phyloP scores from a whole-genome alignment of 1,284 basidiomycete genomes.

The Apiotrichum gracile region DNA sequence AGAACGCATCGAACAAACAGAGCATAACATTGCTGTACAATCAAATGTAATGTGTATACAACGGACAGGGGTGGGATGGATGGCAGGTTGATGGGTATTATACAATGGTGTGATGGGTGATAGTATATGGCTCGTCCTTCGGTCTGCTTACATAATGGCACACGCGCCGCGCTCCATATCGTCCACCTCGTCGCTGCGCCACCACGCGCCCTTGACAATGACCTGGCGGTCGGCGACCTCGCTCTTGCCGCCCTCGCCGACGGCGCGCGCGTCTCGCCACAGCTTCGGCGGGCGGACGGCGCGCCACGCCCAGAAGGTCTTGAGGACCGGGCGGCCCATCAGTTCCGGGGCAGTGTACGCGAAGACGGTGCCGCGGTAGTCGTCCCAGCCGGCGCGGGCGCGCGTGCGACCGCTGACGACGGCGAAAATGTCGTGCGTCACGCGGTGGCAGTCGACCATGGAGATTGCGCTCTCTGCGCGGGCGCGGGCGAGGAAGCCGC shows the following conservation, averaged over 20 bases:
- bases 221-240: not conserved
- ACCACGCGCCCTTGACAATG: not conserved
- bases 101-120: not conserved
- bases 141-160: conserved; percentile 6
- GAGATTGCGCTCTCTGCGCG: conserved; percentile 50
- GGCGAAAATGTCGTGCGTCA: conserved; percentile 59
- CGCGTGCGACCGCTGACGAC: conserved; percentile 53
- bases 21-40: too few relatives aligned
- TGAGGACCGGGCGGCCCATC: conserved; percentile 55
- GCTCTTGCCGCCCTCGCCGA: conserved; percentile 5
- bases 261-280: conserved; percentile 24
- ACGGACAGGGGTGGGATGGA: not conserved
- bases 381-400: conserved; percentile 64
- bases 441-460: conserved; percentile 67
- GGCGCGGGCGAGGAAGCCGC: conserved; percentile 57
- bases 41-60: not conserved
- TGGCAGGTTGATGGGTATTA: too few relatives aligned
- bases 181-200: conserved; percentile 5
- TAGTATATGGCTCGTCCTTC: not conserved
- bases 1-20: not conserved
- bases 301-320: conserved; percentile 82
- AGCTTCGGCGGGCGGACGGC: conserved; percentile 55
- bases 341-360: conserved; percentile 24
- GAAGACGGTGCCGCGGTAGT: conserved; percentile 55
- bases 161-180: conserved; percentile 19